Evolutionary conservation across 2,329 filamentous ascomycete genomes (phyloP).

Genomic region (Penicillium crustosum): DNA sequence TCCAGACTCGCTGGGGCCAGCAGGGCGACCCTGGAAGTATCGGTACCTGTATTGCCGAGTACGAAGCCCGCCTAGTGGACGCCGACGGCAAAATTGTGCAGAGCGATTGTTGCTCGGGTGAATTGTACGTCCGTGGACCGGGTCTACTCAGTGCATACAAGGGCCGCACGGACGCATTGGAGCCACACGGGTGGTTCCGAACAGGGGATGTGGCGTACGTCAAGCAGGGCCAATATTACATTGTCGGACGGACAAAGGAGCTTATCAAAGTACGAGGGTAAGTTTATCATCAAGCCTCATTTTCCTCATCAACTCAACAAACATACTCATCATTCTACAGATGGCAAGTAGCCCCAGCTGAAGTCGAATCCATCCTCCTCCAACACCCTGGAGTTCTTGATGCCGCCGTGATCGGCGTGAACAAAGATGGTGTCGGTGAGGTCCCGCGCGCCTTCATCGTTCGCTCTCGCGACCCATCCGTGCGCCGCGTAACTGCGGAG

Average conservation of each 20-base stretch:
- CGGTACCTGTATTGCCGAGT: slow-evolving; percentile 46
- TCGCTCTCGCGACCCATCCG: slow-evolving; percentile 23
- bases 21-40: slow-evolving; percentile 49
- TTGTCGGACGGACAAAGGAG: slow-evolving; percentile 46
- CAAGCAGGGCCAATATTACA: slow-evolving; percentile 39
- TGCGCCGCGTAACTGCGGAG: slow-evolving; percentile 34
- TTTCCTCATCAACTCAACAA: background rate
- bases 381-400: slow-evolving; percentile 47
- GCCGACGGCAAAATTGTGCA: slow-evolving; percentile 33
- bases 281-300: slow-evolving; percentile 13
- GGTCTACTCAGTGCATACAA: slow-evolving; percentile 42
- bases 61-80: slow-evolving; percentile 40
- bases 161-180: slow-evolving; percentile 36
- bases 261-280: slow-evolving; percentile 50
- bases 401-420: slow-evolving; percentile 49
- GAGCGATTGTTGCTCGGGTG: slow-evolving; percentile 36
- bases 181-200: slow-evolving; percentile 44
- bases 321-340: slow-evolving; percentile 18
- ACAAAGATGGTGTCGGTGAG: slow-evolving; percentile 36
- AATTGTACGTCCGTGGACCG: slow-evolving; percentile 44
- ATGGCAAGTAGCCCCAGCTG: slow-evolving; percentile 51
- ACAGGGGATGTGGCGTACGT: slow-evolving; percentile 46
- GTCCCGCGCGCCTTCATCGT: slow-evolving; percentile 52
- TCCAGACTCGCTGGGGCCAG: slow-evolving; percentile 43
- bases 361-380: slow-evolving; percentile 49